These are phyloP conservation scores for Scheffersomyces stipitis DNA, from an alignment of 805 yeast species.

Conservation along the genomic window DNA sequence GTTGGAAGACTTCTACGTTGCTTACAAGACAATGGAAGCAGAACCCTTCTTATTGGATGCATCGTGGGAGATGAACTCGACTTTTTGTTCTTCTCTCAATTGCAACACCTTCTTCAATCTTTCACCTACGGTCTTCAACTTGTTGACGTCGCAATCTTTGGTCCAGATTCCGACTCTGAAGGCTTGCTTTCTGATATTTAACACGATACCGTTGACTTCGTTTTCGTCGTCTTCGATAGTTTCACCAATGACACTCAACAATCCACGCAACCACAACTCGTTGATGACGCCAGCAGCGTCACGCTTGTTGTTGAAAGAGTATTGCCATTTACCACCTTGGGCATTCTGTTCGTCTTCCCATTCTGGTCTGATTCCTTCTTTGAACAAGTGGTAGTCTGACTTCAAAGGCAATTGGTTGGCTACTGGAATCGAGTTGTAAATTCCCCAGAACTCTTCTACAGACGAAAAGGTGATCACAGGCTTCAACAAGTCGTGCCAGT, in stretches of 20 bases:
- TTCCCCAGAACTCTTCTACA: constrained; percentile 99
- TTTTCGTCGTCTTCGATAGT: constrained; percentile 80
- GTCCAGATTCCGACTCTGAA: constrained; percentile 94
- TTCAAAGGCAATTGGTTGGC: constrained; percentile 87
- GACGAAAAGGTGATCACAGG: constrained; percentile 89
- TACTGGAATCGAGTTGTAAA: constrained; percentile 87
- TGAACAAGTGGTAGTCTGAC: constrained; percentile 93
- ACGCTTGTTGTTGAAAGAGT: constrained; percentile 65
- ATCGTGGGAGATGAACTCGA: constrained; percentile 79
- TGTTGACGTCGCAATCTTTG: constrained; percentile 62
- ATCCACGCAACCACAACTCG: constrained; percentile 87
- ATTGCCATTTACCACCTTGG: constrained; percentile 90
- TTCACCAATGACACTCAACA: constrained; percentile 92
- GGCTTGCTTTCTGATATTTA: constrained; percentile 79
- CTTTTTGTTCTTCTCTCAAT: constrained; percentile 67
- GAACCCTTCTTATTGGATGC: constrained; percentile 44
- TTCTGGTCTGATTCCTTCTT: constrained; percentile 93
- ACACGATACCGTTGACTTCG: constrained; percentile 92
- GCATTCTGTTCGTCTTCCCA: constrained; percentile 93
- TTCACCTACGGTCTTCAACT: constrained; percentile 75
- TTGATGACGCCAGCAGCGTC: constrained; percentile 64
- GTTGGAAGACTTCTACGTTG: neutral
- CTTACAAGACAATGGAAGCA: constrained; percentile 33
- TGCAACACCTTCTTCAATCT: constrained; percentile 83
- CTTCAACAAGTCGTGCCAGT: constrained; percentile 90